These are phyloP conservation scores for Lactifluus echinatus DNA, from an alignment of 768 basidiomycete genomes.

Conservation along the genomic window DNA sequence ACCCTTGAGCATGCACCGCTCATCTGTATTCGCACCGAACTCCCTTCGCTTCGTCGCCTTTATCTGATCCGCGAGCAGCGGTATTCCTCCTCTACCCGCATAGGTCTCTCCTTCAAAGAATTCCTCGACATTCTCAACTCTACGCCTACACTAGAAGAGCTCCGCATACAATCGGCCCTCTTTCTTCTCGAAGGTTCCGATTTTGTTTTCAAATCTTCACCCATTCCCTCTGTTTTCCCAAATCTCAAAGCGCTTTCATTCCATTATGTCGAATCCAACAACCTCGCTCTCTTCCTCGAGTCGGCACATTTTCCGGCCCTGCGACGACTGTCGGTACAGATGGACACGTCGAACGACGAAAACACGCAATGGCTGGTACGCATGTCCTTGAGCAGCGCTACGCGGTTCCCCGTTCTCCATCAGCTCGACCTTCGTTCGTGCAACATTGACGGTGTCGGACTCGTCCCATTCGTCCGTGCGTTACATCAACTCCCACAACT, in stretches of 20 bases:
- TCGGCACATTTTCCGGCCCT: conserved; percentile 23
- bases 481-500: conserved; percentile 26
- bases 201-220: conserved; percentile 22
- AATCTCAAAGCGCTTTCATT: conserved; percentile 22
- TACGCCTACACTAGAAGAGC: conserved; percentile 22
- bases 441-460: conserved; percentile 25
- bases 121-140: conserved; percentile 19
- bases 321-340: conserved; percentile 23
- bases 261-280: conserved; percentile 25
- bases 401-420: conserved; percentile 23
- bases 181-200: conserved; percentile 24
- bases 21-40: conserved; percentile 22
- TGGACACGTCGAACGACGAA: conserved; percentile 24
- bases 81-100: conserved; percentile 21
- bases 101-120: conserved; percentile 24
- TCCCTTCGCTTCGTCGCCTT: conserved; percentile 23
- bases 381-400: conserved; percentile 18
- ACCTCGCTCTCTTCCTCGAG: conserved; percentile 27
- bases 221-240: conserved; percentile 18
- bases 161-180: conserved; percentile 23
- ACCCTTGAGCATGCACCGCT: conserved; percentile 27
- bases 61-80: conserved; percentile 25
- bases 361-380: conserved; percentile 26
- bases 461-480: conserved; percentile 27
- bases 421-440: conserved; percentile 27